Base-by-base conservation (phyloP, 306 rosid species). In the Cajanus cajan region DNA sequence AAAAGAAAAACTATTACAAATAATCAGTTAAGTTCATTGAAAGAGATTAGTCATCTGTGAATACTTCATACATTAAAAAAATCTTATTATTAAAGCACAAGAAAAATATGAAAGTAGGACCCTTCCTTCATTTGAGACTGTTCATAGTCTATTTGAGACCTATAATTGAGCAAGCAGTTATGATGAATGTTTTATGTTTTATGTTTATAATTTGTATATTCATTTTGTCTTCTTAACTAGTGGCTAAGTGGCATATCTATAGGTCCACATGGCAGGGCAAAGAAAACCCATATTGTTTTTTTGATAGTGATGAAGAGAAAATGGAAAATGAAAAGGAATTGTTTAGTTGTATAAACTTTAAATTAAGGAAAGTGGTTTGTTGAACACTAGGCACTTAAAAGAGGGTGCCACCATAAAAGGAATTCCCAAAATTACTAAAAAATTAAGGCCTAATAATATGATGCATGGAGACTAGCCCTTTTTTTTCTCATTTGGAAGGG, bases 331-430 rank as follows among this genome's bases (percentile, higher is more conserved):
- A 50, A 83, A 68, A n/a, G 54, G 67, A 44, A 40, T 74, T 80
- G 79, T 21, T 75, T 71, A 28, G 62, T 2, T 50, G 71, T 36
- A 15, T 50, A 34, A 50, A 62, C 66, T 77, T 87, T 78, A 85
- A 64, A 72, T 67, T 84, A 80, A 63, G 85, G 78, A 80, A 83
- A 72, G 61, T 77, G 83, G 79, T 86, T 86, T 83, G 85, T 55
- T 77, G 79, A 83, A 80, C 87, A 82, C 80, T 45, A 80, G 85
- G 82, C 69, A 75, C 87, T 80, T 86, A 68, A 69, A 83, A 65
- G 62, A 68, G 65, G 88, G 82, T 77, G 76, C 80, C 74, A 81
- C 63, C 74, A 84, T 74, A 71, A 79, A 63, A 79, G 78, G 78
- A 68, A 68, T 74, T 76, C 69, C 74, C 34, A 52, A 78, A 85